Conservation (phyloP, 2,329 filamentous ascomycete genomes). For the Daldinia sp. region DNA sequence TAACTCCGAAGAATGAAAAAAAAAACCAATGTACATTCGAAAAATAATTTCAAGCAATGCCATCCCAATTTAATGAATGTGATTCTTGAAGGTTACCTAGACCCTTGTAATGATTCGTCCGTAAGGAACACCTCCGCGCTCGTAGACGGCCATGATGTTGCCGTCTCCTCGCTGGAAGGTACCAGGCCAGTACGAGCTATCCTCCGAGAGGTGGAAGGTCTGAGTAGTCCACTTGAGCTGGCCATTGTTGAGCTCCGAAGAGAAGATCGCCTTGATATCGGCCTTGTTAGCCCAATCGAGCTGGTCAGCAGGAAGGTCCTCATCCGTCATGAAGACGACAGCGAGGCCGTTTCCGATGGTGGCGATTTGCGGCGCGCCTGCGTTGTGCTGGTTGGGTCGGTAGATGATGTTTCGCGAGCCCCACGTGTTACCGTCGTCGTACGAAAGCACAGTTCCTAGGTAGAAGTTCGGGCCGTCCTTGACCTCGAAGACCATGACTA, state of each 20-base stretch:
- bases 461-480: slow-evolving; percentile 46
- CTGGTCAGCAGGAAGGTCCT: slow-evolving; percentile 37
- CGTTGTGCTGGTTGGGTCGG: slow-evolving; percentile 45
- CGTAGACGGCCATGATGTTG: slow-evolving; percentile 31
- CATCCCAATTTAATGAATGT: background rate
- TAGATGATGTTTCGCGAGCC: slow-evolving; percentile 46
- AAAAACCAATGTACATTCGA: background rate
- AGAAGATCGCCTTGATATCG: slow-evolving; percentile 40
- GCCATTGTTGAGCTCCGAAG: slow-evolving; percentile 25
- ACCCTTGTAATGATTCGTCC: slow-evolving; percentile 19
- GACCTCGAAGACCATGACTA: slow-evolving; percentile 53
- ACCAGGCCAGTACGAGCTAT: slow-evolving; percentile 32
- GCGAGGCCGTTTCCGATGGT: slow-evolving; percentile 47
- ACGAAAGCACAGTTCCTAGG: slow-evolving; percentile 48
- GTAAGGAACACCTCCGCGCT: slow-evolving; percentile 23
- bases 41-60: background rate
- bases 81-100: background rate
- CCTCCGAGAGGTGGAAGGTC: slow-evolving; percentile 20
- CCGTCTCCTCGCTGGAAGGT: slow-evolving; percentile 14
- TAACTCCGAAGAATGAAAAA: slow-evolving; percentile 2
- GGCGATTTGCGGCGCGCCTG: slow-evolving; percentile 50
- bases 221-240: slow-evolving; percentile 30
- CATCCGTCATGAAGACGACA: slow-evolving; percentile 51
- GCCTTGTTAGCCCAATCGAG: slow-evolving; percentile 52
- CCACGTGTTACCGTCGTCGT: slow-evolving; percentile 50